Evolutionary conservation across 2,329 filamentous ascomycete species (phyloP), one percentile per base, ranked within the genome.

Genomic region (Lachnellula occidentalis): DNA sequence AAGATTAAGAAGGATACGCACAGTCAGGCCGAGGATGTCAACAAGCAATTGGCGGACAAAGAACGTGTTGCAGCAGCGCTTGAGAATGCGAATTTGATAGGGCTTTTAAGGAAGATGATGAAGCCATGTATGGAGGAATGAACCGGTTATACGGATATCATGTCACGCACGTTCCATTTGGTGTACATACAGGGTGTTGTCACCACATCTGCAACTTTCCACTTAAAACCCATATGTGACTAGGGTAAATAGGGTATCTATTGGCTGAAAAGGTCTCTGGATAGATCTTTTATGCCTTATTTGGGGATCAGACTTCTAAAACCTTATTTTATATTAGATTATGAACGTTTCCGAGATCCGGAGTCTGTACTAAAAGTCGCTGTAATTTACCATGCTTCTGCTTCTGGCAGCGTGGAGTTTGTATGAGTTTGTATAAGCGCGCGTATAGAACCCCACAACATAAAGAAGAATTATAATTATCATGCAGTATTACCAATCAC

Each of bases 1-100:
- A 83, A 86, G 64, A 95, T 96, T 72, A 96, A 97, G 72, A 88
- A 95, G 72, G 92, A 92, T 58, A 94, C 91, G n/a, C 94, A 97
- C 71, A 90, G 85, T 61, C 95, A 95, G 58, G 92, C 90, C 45
- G 91, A 96, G 59, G 91, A 96, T 70, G 91, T 96, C 50, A 96
- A 95, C 74, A 96, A 96, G 77, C 94, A 99, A 73, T 76, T 99
- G 43, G 89, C 85, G 34, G 94, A 99, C 74, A 99, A 97, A 77
- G 94, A 99, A 75, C 80, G 94, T 58, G 94, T 99, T 45, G 92
- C 92, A 1, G 94, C 94, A 9, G 94, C 94, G 6, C 76, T 96
- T 64, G 94, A 97, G 73, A 99, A 99, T 69, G 88, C 89, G 54
- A 95, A 89, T 1, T 75, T 99, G 57, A 90, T 90, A 77, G 85